Conservation (phyloP, 1,284 basidiomycete species). For the Agaricales sp. region DNA sequence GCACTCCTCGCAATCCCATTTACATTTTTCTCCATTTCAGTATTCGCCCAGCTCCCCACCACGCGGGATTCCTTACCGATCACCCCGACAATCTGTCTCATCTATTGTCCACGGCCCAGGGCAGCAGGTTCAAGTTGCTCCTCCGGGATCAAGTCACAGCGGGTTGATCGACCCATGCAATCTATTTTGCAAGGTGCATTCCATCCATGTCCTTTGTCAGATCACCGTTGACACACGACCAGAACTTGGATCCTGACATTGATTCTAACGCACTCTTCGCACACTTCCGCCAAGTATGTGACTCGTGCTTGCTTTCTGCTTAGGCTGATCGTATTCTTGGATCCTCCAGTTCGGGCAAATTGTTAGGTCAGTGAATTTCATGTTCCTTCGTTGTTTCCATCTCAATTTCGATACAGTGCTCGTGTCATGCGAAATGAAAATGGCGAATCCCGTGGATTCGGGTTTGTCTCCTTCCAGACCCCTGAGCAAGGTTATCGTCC, state of each 20-base stretch:
- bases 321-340: slow-evolving; percentile 10
- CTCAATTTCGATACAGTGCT: slow-evolving; percentile 39
- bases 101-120: slow-evolving; percentile 78
- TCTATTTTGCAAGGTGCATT: slow-evolving; percentile 72
- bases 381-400: slow-evolving; percentile 3
- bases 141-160: slow-evolving; percentile 75
- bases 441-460: slow-evolving; percentile 83
- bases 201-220: background rate
- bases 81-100: slow-evolving; percentile 10
- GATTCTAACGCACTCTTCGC: slow-evolving; percentile 76
- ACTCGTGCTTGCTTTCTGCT: slow-evolving; percentile 3
- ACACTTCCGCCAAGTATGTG: slow-evolving; percentile 66
- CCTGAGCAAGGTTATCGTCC: slow-evolving; percentile 64
- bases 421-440: slow-evolving; percentile 86
- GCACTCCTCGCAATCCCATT: background rate
- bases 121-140: slow-evolving; percentile 81
- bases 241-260: slow-evolving; percentile 82
- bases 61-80: slow-evolving; percentile 21
- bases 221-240: slow-evolving; percentile 9
- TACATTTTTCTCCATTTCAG: slow-evolving; percentile 17
- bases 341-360: slow-evolving; percentile 66
- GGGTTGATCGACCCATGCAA: slow-evolving; percentile 89
- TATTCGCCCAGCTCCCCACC: slow-evolving; percentile 50
- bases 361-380: slow-evolving; percentile 49
- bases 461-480: slow-evolving; percentile 86